Conservation (phyloP, 1,139 yeast genomes). For the Candida frijolesensis region DNA sequence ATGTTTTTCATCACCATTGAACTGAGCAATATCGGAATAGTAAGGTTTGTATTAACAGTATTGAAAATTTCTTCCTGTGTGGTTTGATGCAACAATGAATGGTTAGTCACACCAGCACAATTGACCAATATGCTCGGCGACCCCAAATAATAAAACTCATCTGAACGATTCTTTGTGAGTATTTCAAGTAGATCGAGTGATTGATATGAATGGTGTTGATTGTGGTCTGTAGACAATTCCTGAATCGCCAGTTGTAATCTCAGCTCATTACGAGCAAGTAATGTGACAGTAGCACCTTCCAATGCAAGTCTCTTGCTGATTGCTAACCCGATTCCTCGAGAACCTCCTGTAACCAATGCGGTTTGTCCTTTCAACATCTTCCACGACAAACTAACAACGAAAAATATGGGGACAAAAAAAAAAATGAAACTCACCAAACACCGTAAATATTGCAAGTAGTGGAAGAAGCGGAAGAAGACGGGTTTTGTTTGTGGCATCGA, state of each 20-base stretch:
- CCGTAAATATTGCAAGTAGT: too few relatives aligned
- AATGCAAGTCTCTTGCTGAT: constrained; percentile 60
- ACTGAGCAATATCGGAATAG: constrained; percentile 64
- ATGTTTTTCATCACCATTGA: constrained; percentile 30
- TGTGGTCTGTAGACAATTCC: constrained; percentile 31
- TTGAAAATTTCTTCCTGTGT: constrained; percentile 41
- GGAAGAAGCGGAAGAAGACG: background rate
- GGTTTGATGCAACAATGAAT: constrained; percentile 53
- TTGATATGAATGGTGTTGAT: constrained; percentile 52
- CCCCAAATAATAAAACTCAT: background rate
- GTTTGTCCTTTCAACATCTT: constrained; percentile 23
- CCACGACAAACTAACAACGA: background rate
- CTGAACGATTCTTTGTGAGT: background rate
- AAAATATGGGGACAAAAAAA: background rate
- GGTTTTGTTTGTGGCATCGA: too few relatives aligned
- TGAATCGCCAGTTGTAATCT: constrained; percentile 35
- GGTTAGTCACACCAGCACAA: constrained; percentile 82
- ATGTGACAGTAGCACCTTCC: constrained; percentile 62
- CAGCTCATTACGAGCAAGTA: constrained; percentile 57
- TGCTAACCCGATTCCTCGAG: constrained; percentile 78
- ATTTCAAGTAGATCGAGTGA: constrained; percentile 48
- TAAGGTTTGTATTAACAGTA: constrained; percentile 62
- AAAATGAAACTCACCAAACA: background rate
- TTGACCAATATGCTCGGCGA: constrained; percentile 58
- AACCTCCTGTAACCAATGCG: constrained; percentile 83